phyloP scores from a whole-genome alignment of 441 rosid genomes.

The Bocquillonia castaneifolia region DNA sequence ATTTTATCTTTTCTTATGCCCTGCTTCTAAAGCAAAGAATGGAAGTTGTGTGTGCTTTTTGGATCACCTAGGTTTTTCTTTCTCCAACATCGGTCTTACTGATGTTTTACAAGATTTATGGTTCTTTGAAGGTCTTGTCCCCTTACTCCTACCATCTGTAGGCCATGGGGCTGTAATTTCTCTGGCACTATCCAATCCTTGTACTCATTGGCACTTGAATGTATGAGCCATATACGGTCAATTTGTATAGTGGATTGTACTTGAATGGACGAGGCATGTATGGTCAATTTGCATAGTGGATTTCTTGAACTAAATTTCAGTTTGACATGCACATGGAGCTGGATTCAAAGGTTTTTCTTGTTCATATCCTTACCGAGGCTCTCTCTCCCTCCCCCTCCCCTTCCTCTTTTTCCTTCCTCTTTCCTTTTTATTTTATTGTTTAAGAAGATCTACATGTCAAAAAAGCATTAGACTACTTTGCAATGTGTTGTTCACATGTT shows the following conservation, averaged over 20 bases:
- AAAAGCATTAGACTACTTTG: neutral
- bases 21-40: neutral
- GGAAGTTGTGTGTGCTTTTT: neutral
- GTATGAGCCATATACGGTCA: neutral
- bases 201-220: neutral
- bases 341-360: neutral
- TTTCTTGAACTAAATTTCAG: too few species aligned
- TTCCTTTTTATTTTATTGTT: too few species aligned
- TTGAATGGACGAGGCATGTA: too few species aligned
- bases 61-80: neutral
- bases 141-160: neutral
- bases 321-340: neutral
- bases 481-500: neutral
- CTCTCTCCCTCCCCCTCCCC: neutral
- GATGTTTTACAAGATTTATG: neutral
- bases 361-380: neutral
- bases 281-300: too few species aligned
- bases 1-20: neutral
- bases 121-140: neutral
- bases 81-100: neutral
- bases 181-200: neutral
- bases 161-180: too few species aligned
- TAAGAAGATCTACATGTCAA: too few species aligned
- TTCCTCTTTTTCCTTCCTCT: too few species aligned
- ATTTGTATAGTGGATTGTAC: too few species aligned